A percentile compares a stretch with the other conserved stretches of the same genome.
Evolutionary conservation across 2,329 filamentous ascomycete species (phyloP).

Genomic region (Fusarium globosum): DNA sequence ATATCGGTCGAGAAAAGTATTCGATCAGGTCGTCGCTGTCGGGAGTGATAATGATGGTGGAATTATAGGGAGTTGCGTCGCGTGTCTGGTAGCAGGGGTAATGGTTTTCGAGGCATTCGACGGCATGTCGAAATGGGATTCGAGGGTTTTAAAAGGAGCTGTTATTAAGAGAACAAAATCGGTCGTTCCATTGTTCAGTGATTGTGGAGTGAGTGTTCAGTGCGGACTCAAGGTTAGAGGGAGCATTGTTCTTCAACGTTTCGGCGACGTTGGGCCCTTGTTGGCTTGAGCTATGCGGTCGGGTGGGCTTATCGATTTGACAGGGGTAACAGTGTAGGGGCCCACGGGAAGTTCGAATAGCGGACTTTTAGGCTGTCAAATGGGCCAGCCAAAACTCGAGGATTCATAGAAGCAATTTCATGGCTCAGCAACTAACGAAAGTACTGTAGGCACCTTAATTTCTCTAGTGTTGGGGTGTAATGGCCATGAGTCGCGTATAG

Average conservation of each 20-base stretch:
- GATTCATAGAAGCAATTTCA: constrained; percentile 4
- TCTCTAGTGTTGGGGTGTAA: background rate
- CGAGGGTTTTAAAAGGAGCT: constrained; percentile 20
- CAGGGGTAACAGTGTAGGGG: constrained; percentile 22
- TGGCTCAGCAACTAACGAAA: background rate
- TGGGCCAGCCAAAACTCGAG: background rate
- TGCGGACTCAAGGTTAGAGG: constrained; percentile 19
- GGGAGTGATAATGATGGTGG: constrained; percentile 19
- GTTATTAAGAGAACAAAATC: constrained; percentile 19
- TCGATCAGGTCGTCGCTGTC: constrained; percentile 24
- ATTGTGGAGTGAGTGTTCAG: constrained; percentile 27
- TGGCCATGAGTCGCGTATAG: background rate
- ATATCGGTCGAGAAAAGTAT: background rate
- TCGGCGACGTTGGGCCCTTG: constrained; percentile 22
- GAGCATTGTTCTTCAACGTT: constrained; percentile 38
- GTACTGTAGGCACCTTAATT: background rate
- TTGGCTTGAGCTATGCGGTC: constrained; percentile 11
- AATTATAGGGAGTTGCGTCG: constrained; percentile 43
- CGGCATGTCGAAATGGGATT: constrained; percentile 35
- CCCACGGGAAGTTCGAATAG: constrained; percentile 19
- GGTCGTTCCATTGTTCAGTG: constrained; percentile 33
- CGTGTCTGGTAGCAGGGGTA: constrained; percentile 37
- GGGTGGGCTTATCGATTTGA: constrained; percentile 42
- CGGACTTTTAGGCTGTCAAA: constrained; percentile 2
- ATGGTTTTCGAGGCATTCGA: constrained; percentile 22